Evolutionary conservation across 192 early-diverging fungal genomes (phyloP), one percentile per base, ranked within the genome.

Genomic region (Podila verticillata): DNA sequence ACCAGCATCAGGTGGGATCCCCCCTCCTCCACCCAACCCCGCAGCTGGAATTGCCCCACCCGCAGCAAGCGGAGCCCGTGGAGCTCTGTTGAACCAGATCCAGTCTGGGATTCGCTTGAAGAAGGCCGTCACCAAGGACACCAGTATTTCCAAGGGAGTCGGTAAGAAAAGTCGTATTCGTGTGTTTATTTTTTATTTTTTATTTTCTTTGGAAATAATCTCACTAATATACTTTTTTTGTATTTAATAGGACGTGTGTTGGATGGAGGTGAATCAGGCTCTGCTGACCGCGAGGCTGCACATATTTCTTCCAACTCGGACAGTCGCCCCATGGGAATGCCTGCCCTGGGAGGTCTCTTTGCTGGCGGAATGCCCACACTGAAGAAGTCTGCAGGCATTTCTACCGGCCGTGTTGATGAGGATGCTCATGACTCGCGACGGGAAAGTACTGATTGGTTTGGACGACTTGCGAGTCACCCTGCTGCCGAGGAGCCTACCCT

Each of bases 331-430:
- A 64, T 75, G 57, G 72, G 75, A 19, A 79, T 79, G 75, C 75
- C 84, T 24, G 73, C 68, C 26, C 63, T 89, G 19, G 91, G 91
- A 22, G 88, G 85, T 15, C 74, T 94, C 30, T 89, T 94, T 77
- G 84, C 92, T 5, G 88, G 84, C 24, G 93, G 90, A 20, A 89
- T 92, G 84, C 93, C 93, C 7, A 92, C 89, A 51, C 79, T 94
- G 34, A 82, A 87, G 51, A 73, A 78, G 60, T 84, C 84, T 47
- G 61, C 83, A 17, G 74, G 72, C 4, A 51, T 72, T 30, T 48
- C 72, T 54, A 73, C 71, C 48, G 65, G 70, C n/a, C 57, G 75
- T 7, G 57, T 29, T 30, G 71, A 70, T 31, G 70, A 57, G 5
- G 66, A 73, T 12, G 65, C 48, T 10, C 73, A 81, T 61, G 75